phyloP scores from a whole-genome alignment of 257 asterid genomes.

The Solanum piurae region DNA sequence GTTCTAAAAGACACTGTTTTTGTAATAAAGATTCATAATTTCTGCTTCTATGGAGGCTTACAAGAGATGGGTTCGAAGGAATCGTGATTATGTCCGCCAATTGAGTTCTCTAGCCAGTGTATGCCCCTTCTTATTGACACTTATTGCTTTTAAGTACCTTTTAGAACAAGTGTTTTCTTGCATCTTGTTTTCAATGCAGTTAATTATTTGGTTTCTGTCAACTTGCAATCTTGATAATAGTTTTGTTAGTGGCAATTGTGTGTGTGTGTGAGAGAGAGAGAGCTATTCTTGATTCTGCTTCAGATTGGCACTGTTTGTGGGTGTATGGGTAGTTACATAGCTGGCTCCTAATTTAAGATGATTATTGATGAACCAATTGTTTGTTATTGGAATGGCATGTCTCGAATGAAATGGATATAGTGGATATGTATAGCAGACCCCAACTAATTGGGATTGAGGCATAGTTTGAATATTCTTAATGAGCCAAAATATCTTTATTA shows the following conservation, averaged over 20 bases:
- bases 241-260: not conserved
- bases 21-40: constrained; percentile 8
- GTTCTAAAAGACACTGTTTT: not conserved
- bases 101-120: constrained; percentile 83
- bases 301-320: not conserved
- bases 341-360: not conserved
- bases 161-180: not conserved
- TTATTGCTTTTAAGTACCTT: not conserved
- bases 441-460: not conserved
- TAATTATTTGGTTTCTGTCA: not conserved
- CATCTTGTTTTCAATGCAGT: not conserved
- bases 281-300: not conserved
- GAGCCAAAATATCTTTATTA: not conserved
- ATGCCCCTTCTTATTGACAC: constrained; percentile 15
- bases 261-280: not conserved
- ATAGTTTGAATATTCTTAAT: not conserved
- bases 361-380: not conserved
- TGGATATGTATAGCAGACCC: not conserved
- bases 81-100: constrained; percentile 71
- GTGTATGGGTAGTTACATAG: not conserved
- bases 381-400: not conserved
- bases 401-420: not conserved
- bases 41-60: constrained; percentile 67
- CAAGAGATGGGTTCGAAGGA: constrained; percentile 84
- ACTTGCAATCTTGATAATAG: not conserved